Evolutionary conservation across 2,329 filamentous ascomycete species (phyloP), one percentile per base, ranked within the genome.

Genomic region (Beauveria sp.): DNA sequence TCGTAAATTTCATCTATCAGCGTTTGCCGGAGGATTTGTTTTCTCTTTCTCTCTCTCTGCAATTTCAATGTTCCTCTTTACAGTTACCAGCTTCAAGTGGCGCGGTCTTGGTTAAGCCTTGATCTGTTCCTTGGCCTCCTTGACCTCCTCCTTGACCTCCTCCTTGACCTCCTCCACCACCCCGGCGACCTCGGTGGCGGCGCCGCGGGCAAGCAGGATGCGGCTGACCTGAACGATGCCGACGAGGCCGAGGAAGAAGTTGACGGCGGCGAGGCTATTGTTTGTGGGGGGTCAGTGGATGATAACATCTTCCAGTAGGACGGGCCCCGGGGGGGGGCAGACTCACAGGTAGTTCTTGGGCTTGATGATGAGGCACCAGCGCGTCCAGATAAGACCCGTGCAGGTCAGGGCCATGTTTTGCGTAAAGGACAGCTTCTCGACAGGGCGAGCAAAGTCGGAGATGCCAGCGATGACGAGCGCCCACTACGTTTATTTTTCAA

Each of bases 351-450:
- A 79, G 82, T 99, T 99, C 77, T 87, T 87, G 62, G 95, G 95
- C 77, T 87, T 92, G 79, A 99, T 99, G 76, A 99, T 89, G 73
- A 98, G 83, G 83, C 95, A 99, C 95, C 95, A 99, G 68, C 95
- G 86, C 51, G 95, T 99, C 95, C 95, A 99, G 83, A 99, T 99
- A 67, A 89, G 78, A 67, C 95, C 95, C 10, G 95, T 99, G 69
- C 87, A 87, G 73, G 91, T 95, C 68, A 99, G 84, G 63, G 95
- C 93, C 56, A 82, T 81, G 80, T 98, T 99, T 79, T 97, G 93
- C 34, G 90, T 95, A 65, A 97, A 80, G 46, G 93, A 97, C 68
- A 99, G 90, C 76, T 92, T 91, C 76, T 96, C 90, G 65, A 90
- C 91, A 38, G 95, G 95, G 68, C 95, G 92, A 65, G 88, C 83